Percentiles rank a stretch among this genome's conserved stretches.
Evolutionary conservation across 208 protist genomes (phyloP).

Genomic region (Porcisia deanei): DNA sequence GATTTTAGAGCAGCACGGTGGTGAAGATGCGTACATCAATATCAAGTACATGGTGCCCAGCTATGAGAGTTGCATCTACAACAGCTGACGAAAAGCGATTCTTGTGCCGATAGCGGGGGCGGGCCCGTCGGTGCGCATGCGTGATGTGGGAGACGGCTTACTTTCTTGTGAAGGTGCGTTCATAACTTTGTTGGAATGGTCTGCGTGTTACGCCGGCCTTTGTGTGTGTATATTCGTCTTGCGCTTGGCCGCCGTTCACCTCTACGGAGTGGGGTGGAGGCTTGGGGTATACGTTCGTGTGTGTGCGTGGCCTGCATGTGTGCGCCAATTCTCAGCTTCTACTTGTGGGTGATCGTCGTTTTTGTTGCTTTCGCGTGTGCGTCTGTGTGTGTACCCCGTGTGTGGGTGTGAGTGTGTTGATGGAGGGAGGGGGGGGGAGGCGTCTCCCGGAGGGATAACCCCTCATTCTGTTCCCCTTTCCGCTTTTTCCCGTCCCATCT

Average conservation of each 20-base stretch:
- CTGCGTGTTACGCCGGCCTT: not conserved
- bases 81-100: constrained; percentile 34
- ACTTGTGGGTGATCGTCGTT: not conserved
- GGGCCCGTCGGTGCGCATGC: not conserved
- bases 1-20: constrained; percentile 91
- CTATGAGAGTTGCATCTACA: constrained; percentile 92
- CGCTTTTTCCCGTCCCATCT: not conserved
- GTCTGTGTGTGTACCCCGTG: not conserved
- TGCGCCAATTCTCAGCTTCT: not conserved
- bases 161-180: not conserved
- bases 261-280: not conserved
- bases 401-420: not conserved
- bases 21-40: constrained; percentile 95
- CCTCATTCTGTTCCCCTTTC: not conserved
- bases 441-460: not conserved
- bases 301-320: not conserved
- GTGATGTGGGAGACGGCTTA: not conserved
- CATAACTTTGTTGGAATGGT: not conserved
- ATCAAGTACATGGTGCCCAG: constrained; percentile 97
- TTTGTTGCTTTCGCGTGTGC: not conserved
- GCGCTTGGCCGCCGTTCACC: not conserved
- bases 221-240: not conserved
- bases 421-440: not conserved
- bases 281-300: not conserved
- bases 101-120: not conserved